phyloP scores from a whole-genome alignment of 2,329 filamentous ascomycete genomes.

The Talaromyces piceae region DNA sequence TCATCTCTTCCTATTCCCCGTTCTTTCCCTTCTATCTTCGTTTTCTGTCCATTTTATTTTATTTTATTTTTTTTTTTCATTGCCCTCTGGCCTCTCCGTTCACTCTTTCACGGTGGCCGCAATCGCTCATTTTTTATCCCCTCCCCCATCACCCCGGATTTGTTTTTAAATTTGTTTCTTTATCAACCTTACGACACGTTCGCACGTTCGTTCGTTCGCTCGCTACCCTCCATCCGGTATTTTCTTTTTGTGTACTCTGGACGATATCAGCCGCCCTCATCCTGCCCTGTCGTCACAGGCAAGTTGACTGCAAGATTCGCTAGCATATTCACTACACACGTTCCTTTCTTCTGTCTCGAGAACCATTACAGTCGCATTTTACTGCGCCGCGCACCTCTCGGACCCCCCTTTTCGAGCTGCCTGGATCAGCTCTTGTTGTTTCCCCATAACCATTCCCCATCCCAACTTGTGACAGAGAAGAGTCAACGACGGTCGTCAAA shows the following conservation, averaged over 20 bases:
- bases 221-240: not conserved
- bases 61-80: slow-evolving; percentile 22
- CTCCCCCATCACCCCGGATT: not conserved
- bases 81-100: slow-evolving; percentile 34
- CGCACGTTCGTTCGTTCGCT: not conserved
- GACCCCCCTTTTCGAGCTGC: not conserved
- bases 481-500: not conserved
- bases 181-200: not conserved
- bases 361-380: not conserved
- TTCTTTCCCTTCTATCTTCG: slow-evolving; percentile 20
- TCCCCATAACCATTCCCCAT: not conserved
- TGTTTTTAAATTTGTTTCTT: too few relatives aligned
- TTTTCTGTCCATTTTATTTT: slow-evolving; percentile 21
- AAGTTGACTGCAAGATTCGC: not conserved
- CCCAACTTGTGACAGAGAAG: not conserved
- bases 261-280: not conserved
- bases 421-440: not conserved
- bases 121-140: slow-evolving; percentile 23
- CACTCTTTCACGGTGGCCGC: slow-evolving; percentile 46
- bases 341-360: not conserved
- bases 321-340: not conserved
- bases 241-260: not conserved
- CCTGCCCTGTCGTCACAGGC: not conserved
- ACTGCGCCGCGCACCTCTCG: not conserved
- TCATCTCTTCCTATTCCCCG: slow-evolving; percentile 19